A percentile compares a stretch with the other conserved stretches of the same genome.
Evolutionary conservation across 331 rosid species (phyloP).

Genomic region (Quercus phellos): DNA sequence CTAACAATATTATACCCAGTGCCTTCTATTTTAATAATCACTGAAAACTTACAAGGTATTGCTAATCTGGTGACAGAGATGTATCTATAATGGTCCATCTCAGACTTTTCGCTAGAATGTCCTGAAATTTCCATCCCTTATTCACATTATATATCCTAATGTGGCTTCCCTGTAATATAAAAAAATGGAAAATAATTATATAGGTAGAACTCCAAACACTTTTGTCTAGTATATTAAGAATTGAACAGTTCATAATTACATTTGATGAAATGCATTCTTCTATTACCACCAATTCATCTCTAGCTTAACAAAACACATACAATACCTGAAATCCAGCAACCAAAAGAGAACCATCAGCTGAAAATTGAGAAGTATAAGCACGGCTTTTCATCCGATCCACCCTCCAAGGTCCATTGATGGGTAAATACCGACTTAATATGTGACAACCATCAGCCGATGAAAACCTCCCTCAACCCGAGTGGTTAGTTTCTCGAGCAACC

Average conservation of each 20-base stretch:
- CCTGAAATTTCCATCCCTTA: slow-evolving; percentile 69
- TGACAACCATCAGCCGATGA: slow-evolving; percentile 82
- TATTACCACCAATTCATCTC: not conserved
- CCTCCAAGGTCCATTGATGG: slow-evolving; percentile 73
- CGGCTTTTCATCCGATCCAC: slow-evolving; percentile 64
- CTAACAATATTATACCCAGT: not conserved
- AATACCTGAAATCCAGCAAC: slow-evolving; percentile 88
- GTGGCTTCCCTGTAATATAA: slow-evolving; percentile 61
- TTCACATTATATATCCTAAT: slow-evolving; percentile 79
- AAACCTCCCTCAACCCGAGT: slow-evolving; percentile 83
- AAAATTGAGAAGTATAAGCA: slow-evolving; percentile 90
- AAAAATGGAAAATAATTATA: not conserved
- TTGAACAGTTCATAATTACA: not conserved
- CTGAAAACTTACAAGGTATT: slow-evolving; percentile 64
- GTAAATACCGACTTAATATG: slow-evolving; percentile 75
- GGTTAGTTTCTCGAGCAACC: slow-evolving; percentile 70
- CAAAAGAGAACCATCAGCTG: slow-evolving; percentile 82
- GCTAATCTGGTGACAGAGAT: slow-evolving; percentile 71
- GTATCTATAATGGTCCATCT: slow-evolving; percentile 94
- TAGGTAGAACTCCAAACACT: slow-evolving; percentile 4
- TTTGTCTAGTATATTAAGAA: not conserved
- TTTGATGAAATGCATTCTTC: not conserved
- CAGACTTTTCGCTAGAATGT: slow-evolving; percentile 70
- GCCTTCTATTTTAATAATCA: not conserved
- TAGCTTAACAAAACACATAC: not conserved